Percentiles rank a stretch among this genome's conserved stretches.
Conservation (phyloP, 306 rosid species). For the Cucumis melo region DNA sequence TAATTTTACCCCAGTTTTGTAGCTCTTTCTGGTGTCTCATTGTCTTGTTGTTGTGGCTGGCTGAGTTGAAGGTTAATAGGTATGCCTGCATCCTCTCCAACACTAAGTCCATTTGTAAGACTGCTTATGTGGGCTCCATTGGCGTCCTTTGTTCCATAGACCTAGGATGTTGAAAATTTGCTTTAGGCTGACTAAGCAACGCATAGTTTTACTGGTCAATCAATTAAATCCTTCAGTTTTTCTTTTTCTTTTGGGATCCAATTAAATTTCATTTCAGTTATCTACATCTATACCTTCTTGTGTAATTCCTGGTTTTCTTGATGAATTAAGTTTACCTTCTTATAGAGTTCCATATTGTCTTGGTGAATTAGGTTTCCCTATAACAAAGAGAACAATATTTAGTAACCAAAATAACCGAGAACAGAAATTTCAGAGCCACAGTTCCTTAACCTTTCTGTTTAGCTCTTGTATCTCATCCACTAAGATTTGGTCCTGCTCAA, state of each 20-base stretch:
- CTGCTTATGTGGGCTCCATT: conserved; percentile 27
- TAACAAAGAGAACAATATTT: conserved; percentile 11
- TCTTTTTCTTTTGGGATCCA: neutral
- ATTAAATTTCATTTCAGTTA: conserved; percentile 12
- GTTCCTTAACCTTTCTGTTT: conserved; percentile 58
- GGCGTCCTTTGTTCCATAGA: conserved; percentile 49
- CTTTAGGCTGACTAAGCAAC: conserved; percentile 23
- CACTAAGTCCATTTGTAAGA: conserved; percentile 29
- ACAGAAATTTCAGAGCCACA: conserved; percentile 3
- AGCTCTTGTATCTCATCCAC: conserved; percentile 47
- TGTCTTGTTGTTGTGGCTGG: conserved; percentile 55
- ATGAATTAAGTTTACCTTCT: conserved; percentile 55
- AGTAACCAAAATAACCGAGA: neutral
- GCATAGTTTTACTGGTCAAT: neutral
- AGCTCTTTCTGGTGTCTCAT: conserved; percentile 28
- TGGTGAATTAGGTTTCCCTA: conserved; percentile 74
- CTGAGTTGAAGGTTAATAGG: conserved; percentile 77
- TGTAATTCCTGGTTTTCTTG: conserved; percentile 55
- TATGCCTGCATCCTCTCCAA: conserved; percentile 39
- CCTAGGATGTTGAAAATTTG: conserved; percentile 38
- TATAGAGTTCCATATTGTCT: conserved; percentile 55
- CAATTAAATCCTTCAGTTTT: neutral
- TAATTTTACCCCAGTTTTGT: conserved; percentile 51
- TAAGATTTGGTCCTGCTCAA: conserved; percentile 10
- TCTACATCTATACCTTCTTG: conserved; percentile 31